phyloP scores from a whole-genome alignment of 768 basidiomycete genomes.

The Termitomyces sp. region DNA sequence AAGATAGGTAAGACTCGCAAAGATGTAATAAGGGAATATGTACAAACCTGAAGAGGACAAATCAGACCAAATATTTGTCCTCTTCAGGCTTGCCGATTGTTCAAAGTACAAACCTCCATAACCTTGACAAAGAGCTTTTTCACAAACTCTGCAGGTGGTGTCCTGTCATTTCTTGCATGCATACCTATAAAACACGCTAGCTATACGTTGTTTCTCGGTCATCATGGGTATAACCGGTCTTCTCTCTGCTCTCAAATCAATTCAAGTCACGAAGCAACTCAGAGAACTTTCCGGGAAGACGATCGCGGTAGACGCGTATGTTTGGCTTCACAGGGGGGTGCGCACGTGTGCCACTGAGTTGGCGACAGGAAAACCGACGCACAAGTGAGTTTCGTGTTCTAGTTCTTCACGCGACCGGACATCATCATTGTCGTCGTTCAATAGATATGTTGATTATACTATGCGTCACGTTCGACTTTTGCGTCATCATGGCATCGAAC shows the following conservation, averaged over 20 bases:
- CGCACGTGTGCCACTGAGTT: slow-evolving; percentile 90
- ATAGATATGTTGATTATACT: slow-evolving; percentile 92
- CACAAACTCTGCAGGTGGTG: background rate
- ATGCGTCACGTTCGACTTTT: slow-evolving; percentile 91
- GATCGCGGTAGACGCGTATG: slow-evolving; percentile 92
- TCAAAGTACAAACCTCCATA: background rate
- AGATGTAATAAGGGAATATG: background rate
- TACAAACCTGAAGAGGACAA: too few species aligned
- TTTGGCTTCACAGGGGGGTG: slow-evolving; percentile 88
- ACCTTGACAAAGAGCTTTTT: background rate
- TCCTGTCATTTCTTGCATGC: background rate
- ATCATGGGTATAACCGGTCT: slow-evolving; percentile 91
- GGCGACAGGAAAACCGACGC: slow-evolving; percentile 79
- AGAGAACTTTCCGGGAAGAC: slow-evolving; percentile 82
- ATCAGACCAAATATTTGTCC: background rate
- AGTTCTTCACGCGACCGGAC: background rate
- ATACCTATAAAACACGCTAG: background rate
- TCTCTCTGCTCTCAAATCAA: slow-evolving; percentile 85
- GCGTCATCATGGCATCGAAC: slow-evolving; percentile 78
- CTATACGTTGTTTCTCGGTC: background rate
- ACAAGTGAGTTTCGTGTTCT: slow-evolving; percentile 56
- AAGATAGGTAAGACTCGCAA: too few species aligned
- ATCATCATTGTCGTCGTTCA: background rate
- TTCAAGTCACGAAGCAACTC: slow-evolving; percentile 75
- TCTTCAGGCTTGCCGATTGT: background rate